These are phyloP conservation scores for Colletotrichum sp. DNA, from an alignment of 2,329 filamentous ascomycete species.

Conservation along the genomic window DNA sequence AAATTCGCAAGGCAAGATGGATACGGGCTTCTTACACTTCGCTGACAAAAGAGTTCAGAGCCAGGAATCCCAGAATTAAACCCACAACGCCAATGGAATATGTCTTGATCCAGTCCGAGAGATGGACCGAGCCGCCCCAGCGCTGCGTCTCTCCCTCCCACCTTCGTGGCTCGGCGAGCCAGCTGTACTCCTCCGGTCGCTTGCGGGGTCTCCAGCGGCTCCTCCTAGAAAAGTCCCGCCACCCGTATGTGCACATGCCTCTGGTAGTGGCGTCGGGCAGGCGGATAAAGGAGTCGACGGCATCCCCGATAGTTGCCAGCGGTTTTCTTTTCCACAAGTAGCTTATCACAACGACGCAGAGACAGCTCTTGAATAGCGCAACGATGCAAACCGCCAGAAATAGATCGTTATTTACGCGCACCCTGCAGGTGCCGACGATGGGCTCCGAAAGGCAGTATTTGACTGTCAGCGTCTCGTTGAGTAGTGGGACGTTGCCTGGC, in stretches of 20 bases:
- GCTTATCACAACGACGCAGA: background rate
- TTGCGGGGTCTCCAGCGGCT: background rate
- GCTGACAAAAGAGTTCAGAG: background rate
- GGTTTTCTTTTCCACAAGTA: background rate
- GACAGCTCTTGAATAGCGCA: background rate
- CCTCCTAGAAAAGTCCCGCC: background rate
- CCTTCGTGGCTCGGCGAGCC: background rate
- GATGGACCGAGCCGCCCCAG: background rate
- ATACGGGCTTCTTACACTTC: background rate
- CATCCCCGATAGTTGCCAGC: background rate
- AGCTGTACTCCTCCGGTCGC: background rate
- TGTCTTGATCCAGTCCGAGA: background rate
- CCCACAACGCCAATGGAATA: background rate
- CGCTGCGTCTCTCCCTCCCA: background rate
- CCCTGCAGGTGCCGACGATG: background rate
- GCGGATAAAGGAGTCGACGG: background rate
- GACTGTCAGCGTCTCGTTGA: background rate
- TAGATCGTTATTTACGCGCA: background rate
- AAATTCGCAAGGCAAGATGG: background rate
- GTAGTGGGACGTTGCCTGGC: background rate
- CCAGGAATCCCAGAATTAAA: background rate
- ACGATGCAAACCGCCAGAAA: background rate
- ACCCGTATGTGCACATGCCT: background rate
- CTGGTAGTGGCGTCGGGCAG: background rate
- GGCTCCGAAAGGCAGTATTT: constrained; percentile 1